phyloP scores from a whole-genome alignment of 2,329 filamentous ascomycete genomes.

The Penicillium italicum region DNA sequence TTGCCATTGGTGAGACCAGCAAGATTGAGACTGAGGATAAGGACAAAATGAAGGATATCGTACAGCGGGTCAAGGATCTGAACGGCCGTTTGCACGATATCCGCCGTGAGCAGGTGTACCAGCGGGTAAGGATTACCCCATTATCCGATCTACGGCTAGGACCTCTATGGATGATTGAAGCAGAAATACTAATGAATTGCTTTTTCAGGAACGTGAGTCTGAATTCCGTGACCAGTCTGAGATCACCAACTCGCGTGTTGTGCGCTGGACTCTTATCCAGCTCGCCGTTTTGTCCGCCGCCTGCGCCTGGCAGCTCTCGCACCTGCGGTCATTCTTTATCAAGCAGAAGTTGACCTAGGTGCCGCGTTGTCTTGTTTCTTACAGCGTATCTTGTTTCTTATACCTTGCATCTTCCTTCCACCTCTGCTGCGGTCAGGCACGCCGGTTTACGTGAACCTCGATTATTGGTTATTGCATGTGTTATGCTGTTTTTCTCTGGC shows the following conservation, averaged over 20 bases:
- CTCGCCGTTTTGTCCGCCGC: slow-evolving; percentile 77
- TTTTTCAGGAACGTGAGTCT: slow-evolving; percentile 81
- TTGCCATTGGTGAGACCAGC: slow-evolving; percentile 91
- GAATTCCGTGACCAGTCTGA: slow-evolving; percentile 99
- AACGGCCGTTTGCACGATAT: slow-evolving; percentile 86
- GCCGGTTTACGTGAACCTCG: slow-evolving; percentile 15
- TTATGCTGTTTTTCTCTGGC: not conserved
- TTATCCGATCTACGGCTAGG: not conserved
- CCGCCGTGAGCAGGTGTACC: slow-evolving; percentile 90
- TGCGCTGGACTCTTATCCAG: slow-evolving; percentile 92
- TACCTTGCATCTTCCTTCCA: slow-evolving; percentile 21
- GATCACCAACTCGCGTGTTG: slow-evolving; percentile 81
- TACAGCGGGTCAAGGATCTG: slow-evolving; percentile 81
- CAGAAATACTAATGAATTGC: not conserved
- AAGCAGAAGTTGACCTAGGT: slow-evolving; percentile 95
- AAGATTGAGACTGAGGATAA: slow-evolving; percentile 93
- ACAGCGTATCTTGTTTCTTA: slow-evolving; percentile 9
- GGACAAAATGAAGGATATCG: slow-evolving; percentile 84
- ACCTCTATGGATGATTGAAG: not conserved
- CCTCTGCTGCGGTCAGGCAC: slow-evolving; percentile 11
- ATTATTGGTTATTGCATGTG: slow-evolving; percentile 10
- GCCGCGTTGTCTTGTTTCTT: slow-evolving; percentile 13
- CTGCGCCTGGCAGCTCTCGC: slow-evolving; percentile 95
- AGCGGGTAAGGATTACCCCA: slow-evolving; percentile 61
- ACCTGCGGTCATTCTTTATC: slow-evolving; percentile 96